A percentile compares a stretch with the other conserved stretches of the same genome.
Conservation (phyloP, 2,329 filamentous ascomycete genomes). For the Pyricularia pennisetigena region DNA sequence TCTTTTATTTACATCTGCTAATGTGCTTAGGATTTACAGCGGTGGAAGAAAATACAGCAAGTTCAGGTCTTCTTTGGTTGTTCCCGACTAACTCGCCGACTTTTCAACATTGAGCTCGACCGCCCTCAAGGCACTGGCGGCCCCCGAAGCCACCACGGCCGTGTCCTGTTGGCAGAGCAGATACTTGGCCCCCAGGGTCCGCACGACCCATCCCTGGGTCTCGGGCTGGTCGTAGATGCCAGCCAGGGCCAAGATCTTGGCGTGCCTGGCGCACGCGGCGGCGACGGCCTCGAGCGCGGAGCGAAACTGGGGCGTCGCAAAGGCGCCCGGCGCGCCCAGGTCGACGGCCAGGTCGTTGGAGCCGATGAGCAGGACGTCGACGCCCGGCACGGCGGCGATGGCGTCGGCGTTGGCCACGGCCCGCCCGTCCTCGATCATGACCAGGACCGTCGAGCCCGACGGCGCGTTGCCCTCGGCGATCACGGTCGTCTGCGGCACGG, state of each 20-base stretch:
- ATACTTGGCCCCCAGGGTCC: background rate
- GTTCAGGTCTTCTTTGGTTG: background rate
- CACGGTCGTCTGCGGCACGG: slow-evolving; percentile 10
- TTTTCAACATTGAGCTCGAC: background rate
- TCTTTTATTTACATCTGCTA: too few species aligned
- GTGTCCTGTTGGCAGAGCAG: background rate
- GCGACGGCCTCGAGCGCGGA: slow-evolving; percentile 15
- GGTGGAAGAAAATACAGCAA: background rate
- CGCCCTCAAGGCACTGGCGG: background rate
- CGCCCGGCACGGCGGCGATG: slow-evolving; percentile 26
- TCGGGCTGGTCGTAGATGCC: background rate
- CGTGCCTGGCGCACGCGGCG: slow-evolving; percentile 19
- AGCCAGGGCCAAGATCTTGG: slow-evolving; percentile 13
- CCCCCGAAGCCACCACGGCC: background rate
- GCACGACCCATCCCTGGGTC: background rate
- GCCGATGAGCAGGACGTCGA: slow-evolving; percentile 27
- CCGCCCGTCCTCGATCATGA: slow-evolving; percentile 21
- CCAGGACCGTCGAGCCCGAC: slow-evolving; percentile 11
- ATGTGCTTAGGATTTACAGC: background rate
- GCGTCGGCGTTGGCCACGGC: slow-evolving; percentile 28
- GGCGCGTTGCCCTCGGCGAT: slow-evolving; percentile 8
- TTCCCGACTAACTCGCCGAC: background rate
- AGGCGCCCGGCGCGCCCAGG: slow-evolving; percentile 28
- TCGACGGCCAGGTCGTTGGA: slow-evolving; percentile 28
- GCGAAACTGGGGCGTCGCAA: slow-evolving; percentile 16